A percentile compares a stretch with the other conserved stretches of the same genome.
Evolutionary conservation across 2,329 filamentous ascomycete species (phyloP).

Genomic region (Sordariomycetes sp.): DNA sequence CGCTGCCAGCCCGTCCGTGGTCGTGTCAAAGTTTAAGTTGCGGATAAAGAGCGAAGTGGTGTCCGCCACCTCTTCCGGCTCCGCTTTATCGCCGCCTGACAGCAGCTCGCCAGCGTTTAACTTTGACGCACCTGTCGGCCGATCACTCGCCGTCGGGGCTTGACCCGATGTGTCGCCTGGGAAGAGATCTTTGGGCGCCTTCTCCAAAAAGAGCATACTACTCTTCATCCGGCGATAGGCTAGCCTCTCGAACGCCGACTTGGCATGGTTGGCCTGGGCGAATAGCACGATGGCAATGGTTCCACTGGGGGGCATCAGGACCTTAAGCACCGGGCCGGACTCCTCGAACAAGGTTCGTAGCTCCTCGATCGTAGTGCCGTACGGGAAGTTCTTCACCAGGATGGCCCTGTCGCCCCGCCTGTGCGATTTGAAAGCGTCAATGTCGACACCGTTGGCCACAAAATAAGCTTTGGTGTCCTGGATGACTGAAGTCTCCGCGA

Average conservation of each 20-base stretch:
- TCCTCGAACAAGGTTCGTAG: conserved; percentile 75
- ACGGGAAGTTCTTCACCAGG: conserved; percentile 90
- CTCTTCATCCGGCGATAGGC: conserved; percentile 89
- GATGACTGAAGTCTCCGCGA: conserved; percentile 92
- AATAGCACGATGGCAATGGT: conserved; percentile 94
- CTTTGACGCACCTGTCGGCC: conserved; percentile 43
- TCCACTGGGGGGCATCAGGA: conserved; percentile 86
- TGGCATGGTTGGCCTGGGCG: conserved; percentile 66
- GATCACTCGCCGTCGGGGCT: conserved; percentile 12
- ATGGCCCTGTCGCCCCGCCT: conserved; percentile 81
- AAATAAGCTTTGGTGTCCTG: conserved; percentile 96
- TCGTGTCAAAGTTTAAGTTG: conserved; percentile 89
- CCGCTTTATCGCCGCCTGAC: conserved; percentile 40
- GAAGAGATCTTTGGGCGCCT: conserved; percentile 81
- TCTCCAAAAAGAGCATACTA: conserved; percentile 86
- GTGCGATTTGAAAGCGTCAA: conserved; percentile 81
- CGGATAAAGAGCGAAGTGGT: conserved; percentile 82
- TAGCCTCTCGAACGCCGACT: conserved; percentile 72
- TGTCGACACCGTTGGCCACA: conserved; percentile 74
- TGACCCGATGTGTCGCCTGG: conserved; percentile 10
- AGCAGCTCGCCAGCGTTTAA: conserved; percentile 61
- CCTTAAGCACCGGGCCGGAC: conserved; percentile 69
- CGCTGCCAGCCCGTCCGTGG: conserved; percentile 64
- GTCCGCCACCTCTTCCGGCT: conserved; percentile 48
- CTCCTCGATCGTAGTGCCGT: conserved; percentile 71